A percentile compares a stretch with the other conserved stretches of the same genome.
These are phyloP conservation scores for Stylosanthes scabra DNA, from an alignment of 331 rosid genomes.

Conservation along the genomic window DNA sequence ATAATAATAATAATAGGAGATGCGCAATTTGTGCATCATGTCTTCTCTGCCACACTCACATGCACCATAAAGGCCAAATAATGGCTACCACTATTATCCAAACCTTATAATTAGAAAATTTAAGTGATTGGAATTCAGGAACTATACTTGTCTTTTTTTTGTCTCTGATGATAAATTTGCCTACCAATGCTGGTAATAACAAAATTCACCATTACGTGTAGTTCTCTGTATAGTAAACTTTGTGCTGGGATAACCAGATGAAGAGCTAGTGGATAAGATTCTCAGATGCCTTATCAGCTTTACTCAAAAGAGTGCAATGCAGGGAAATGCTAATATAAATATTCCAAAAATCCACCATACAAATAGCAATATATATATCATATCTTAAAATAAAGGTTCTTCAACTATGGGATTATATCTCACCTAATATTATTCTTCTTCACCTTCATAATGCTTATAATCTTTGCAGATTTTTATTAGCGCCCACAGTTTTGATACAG, in stretches of 20 bases:
- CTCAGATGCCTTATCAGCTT: neutral
- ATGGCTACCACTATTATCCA: too few relatives aligned
- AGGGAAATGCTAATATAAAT: neutral
- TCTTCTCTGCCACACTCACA: neutral
- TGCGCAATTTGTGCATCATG: slow-evolving; percentile 14
- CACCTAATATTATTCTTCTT: neutral
- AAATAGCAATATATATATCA: neutral
- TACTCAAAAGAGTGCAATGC: neutral
- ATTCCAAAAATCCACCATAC: neutral
- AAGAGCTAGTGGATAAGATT: neutral
- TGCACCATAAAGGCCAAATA: neutral
- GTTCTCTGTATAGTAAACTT: neutral
- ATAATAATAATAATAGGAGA: neutral
- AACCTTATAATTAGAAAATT: neutral
- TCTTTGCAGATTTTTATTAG: neutral
- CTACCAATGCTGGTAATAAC: too few relatives aligned
- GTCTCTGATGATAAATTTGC: neutral
- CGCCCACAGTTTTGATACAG: neutral
- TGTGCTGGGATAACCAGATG: neutral
- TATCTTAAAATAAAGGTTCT: neutral
- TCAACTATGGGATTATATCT: neutral
- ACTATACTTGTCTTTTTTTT: too few relatives aligned
- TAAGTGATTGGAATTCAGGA: neutral
- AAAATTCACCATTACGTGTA: too few relatives aligned
- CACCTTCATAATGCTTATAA: neutral